phyloP scores from a whole-genome alignment of 2,329 filamentous ascomycete species.

The Colletotrichum liriopes region DNA sequence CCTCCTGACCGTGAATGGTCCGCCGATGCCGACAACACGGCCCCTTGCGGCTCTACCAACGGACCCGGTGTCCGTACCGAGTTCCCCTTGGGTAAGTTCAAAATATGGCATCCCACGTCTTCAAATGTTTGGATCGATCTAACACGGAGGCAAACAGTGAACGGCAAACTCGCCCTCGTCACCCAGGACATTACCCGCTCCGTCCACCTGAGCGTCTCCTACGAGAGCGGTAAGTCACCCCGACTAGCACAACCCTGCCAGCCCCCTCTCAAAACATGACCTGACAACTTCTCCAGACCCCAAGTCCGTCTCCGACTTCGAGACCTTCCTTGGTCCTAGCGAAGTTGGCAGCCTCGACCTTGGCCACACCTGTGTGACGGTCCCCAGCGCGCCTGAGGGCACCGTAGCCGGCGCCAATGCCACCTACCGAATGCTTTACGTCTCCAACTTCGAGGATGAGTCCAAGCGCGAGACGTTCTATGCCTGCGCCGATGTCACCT shows the following conservation, averaged over 20 bases:
- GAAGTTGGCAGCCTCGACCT: slow-evolving; percentile 58
- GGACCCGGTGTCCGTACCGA: slow-evolving; percentile 65
- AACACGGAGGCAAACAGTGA: slow-evolving; percentile 55
- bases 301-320: slow-evolving; percentile 57
- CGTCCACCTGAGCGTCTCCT: slow-evolving; percentile 68
- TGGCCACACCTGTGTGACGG: slow-evolving; percentile 62
- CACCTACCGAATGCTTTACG: slow-evolving; percentile 66
- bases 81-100: slow-evolving; percentile 67
- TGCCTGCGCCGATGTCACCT: slow-evolving; percentile 65
- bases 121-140: not conserved
- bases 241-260: not conserved
- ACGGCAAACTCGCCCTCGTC: slow-evolving; percentile 69
- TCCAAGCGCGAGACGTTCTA: slow-evolving; percentile 63
- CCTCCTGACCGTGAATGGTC: slow-evolving; percentile 71
- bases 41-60: slow-evolving; percentile 70
- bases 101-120: too few relatives aligned
- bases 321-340: slow-evolving; percentile 54
- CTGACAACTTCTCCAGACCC: slow-evolving; percentile 52
- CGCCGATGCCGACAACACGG: slow-evolving; percentile 67
- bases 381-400: slow-evolving; percentile 53
- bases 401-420: slow-evolving; percentile 61
- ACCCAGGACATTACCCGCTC: slow-evolving; percentile 72
- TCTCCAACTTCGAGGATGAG: slow-evolving; percentile 57
- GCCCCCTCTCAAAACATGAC: not conserved
- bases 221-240: slow-evolving; percentile 60